These are phyloP conservation scores for Cercospora brassicicola DNA, from an alignment of 2,329 filamentous ascomycete species.

Conservation along the genomic window DNA sequence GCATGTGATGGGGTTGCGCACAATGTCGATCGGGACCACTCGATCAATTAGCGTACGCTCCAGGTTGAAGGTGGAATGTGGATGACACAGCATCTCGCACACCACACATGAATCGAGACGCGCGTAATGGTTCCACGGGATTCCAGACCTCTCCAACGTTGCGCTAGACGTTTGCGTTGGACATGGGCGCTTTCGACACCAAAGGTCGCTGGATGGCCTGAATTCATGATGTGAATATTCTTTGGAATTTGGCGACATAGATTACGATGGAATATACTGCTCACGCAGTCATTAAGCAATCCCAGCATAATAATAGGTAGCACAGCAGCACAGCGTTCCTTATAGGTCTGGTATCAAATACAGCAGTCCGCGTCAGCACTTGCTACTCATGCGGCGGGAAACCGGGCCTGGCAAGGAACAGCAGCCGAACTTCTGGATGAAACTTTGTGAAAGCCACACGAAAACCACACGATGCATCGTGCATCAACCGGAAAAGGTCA, in stretches of 20 bases:
- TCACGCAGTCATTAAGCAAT: neutral
- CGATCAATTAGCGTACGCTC: neutral
- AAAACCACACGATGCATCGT: neutral
- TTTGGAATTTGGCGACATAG: neutral
- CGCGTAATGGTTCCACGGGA: neutral
- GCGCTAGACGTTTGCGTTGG: neutral
- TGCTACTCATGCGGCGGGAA: neutral
- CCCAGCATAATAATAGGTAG: neutral
- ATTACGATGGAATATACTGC: neutral
- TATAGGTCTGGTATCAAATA: neutral
- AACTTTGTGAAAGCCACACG: neutral
- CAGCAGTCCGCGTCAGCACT: neutral
- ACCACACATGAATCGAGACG: neutral
- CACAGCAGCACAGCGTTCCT: neutral
- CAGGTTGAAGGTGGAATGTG: neutral
- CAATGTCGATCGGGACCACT: neutral
- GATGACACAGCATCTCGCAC: neutral
- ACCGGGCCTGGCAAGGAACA: neutral
- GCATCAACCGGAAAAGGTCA: neutral
- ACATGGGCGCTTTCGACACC: neutral
- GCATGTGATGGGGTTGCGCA: neutral
- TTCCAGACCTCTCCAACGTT: neutral
- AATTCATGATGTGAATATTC: neutral
- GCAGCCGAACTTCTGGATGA: neutral
- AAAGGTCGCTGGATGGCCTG: neutral